Conservation (phyloP, 2,329 filamentous ascomycete species). For the Talaromyces albobiverticillius region DNA sequence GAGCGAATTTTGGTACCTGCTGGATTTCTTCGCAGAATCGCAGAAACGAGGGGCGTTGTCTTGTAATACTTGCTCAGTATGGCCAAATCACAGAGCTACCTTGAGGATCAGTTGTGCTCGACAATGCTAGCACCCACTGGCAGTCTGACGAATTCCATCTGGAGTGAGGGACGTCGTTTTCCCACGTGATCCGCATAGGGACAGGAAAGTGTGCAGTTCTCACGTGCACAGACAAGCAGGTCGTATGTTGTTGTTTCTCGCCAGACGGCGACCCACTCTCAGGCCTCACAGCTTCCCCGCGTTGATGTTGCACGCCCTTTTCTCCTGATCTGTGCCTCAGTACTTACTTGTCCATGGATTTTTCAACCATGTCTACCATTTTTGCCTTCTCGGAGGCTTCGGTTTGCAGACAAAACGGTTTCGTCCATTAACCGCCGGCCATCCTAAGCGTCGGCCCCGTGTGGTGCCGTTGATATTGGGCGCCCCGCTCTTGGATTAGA, state of each 20-base stretch:
- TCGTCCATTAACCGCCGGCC: conserved; percentile 9
- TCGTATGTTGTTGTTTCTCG: not conserved
- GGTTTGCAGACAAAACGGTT: not conserved
- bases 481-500: conserved; percentile 11
- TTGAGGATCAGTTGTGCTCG: too few species aligned
- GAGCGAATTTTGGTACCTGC: not conserved
- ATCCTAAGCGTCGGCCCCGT: conserved; percentile 1
- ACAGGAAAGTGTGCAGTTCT: too few species aligned
- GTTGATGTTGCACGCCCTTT: conserved; percentile 1
- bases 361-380: too few species aligned
- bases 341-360: too few species aligned
- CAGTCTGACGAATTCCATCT: too few species aligned
- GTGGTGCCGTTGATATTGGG: conserved; percentile 4
- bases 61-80: not conserved
- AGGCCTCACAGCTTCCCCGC: conserved; percentile 9
- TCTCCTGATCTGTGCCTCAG: not conserved
- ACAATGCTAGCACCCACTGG: too few species aligned
- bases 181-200: too few species aligned
- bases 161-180: too few species aligned
- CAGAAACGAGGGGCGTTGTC: not conserved
- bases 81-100: not conserved
- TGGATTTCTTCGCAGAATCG: not conserved
- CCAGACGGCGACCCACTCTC: not conserved
- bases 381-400: not conserved
- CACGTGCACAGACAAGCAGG: conserved; percentile 2